These are phyloP conservation scores for Colletotrichum chrysophilum DNA, from an alignment of 2,329 filamentous ascomycete species.

Conservation along the genomic window DNA sequence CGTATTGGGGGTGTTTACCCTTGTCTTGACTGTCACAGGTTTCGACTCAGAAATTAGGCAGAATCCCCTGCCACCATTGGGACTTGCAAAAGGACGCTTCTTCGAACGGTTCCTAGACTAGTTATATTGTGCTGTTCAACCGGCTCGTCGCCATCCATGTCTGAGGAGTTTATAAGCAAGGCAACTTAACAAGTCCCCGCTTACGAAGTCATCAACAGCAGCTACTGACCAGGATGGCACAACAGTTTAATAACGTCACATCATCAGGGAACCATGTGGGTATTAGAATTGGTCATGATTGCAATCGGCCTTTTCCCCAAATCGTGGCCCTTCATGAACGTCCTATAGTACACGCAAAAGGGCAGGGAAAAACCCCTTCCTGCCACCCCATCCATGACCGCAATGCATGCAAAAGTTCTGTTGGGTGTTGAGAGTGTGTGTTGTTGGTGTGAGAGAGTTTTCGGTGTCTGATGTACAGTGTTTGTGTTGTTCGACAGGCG, in stretches of 20 bases:
- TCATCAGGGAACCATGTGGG: neutral
- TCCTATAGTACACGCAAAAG: slow-evolving; percentile 22
- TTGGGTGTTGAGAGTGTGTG: slow-evolving; percentile 4
- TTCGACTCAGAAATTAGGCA: no score
- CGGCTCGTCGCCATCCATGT: no score
- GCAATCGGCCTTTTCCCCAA: slow-evolving; percentile 12
- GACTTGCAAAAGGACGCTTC: no score
- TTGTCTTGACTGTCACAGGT: no score
- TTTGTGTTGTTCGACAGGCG: neutral
- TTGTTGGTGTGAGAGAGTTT: slow-evolving; percentile 12
- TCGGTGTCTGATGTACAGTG: slow-evolving; percentile 14
- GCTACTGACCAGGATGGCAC: no score
- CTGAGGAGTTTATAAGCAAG: no score
- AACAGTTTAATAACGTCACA: neutral
- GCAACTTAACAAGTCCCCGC: no score
- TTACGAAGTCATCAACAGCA: no score
- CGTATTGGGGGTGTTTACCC: neutral
- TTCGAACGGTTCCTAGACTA: no score
- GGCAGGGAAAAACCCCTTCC: slow-evolving; percentile 19
- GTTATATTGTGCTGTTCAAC: no score
- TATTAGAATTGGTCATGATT: slow-evolving; percentile 21
- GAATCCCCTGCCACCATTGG: no score
- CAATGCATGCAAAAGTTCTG: slow-evolving; percentile 20
- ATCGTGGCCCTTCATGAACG: slow-evolving; percentile 15
- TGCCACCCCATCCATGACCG: slow-evolving; percentile 19